Evolutionary conservation across 2,329 filamentous ascomycete genomes (phyloP).

Genomic region (Calonectria naviculata): DNA sequence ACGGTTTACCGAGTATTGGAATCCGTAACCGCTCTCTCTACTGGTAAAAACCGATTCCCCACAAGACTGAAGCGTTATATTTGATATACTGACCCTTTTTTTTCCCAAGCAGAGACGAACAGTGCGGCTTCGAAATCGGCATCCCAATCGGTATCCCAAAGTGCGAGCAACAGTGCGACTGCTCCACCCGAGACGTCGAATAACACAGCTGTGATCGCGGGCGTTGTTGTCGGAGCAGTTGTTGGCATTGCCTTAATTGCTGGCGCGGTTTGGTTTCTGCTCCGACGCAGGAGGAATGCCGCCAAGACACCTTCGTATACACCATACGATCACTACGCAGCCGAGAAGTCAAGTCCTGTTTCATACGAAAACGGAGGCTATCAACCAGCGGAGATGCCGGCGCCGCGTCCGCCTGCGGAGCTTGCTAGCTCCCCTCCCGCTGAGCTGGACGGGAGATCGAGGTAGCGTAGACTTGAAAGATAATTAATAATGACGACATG

Average conservation of each 20-base stretch:
- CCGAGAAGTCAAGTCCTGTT: not conserved
- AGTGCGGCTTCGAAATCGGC: not conserved
- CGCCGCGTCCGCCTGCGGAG: not conserved
- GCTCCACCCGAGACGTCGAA: not conserved
- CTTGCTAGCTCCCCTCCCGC: not conserved
- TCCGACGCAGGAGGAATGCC: not conserved
- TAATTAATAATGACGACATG: not conserved
- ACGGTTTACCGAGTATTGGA: not conserved
- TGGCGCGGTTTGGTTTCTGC: not conserved
- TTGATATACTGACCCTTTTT: not conserved
- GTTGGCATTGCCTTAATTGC: not conserved
- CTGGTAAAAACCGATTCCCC: not conserved
- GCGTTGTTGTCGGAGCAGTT: not conserved
- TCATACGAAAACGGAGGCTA: not conserved
- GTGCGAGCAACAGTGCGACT: not conserved
- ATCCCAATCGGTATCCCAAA: not conserved
- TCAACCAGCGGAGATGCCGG: not conserved
- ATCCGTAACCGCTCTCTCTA: not conserved
- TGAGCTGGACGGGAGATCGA: not conserved
- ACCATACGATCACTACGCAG: not conserved
- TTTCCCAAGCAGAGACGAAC: not conserved
- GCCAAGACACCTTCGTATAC: not conserved
- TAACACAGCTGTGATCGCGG: not conserved
- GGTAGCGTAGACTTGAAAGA: not conserved
- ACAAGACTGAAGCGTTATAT: not conserved